Base-by-base conservation (phyloP, 148 eudicot genomes). In the Chenopodium suecicum region DNA sequence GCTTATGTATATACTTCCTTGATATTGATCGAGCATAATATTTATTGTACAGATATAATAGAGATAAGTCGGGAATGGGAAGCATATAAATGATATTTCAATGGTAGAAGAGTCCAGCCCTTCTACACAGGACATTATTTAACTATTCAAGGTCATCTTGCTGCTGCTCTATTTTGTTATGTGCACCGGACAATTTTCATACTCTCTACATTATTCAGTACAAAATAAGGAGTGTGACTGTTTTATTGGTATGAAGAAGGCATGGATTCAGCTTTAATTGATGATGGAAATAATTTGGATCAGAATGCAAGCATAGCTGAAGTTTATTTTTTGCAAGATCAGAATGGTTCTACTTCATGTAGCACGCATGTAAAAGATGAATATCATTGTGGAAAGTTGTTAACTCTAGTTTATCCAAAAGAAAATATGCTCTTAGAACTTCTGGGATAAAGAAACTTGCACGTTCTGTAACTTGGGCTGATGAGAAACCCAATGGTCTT, bases 391-490 rank as follows among this genome's bases (percentile, higher is more conserved):
- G 88, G 27, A 80, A 83, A 75, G 82, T 44, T 63, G 74, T 80
- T 70, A 76, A 83, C 29, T 74, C 86, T 68, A 82, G 87, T 82
- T 78, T 68, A 60, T 71, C 80, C 37, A 64, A 78, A 50, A 62
- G 80, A 70, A 92, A 87, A 81, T 82, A 93, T 79, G 88, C 97
- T 79, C 86, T 93, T 56, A 95, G 88, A 86, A 83, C 89, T 74
- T 84, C 87, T 31, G 86, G 82, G 83, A 68, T 82, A 32, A 92
- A 80, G 83, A 93, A 84, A 82, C 73, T 12, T 64, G 80, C 81
- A n/a, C 89, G 91, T 63, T 90, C 92, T 83, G 97, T 95, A 79
- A 78, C 95, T 56, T 94, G 99, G 99, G 95, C 97, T 52, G 97
- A 96, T 88, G 90, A 92, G 62, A 86, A 89, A 85, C 63, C 46